Evolutionary conservation across 345 rosid species (phyloP).

Genomic region (Gossypium mustelinum): DNA sequence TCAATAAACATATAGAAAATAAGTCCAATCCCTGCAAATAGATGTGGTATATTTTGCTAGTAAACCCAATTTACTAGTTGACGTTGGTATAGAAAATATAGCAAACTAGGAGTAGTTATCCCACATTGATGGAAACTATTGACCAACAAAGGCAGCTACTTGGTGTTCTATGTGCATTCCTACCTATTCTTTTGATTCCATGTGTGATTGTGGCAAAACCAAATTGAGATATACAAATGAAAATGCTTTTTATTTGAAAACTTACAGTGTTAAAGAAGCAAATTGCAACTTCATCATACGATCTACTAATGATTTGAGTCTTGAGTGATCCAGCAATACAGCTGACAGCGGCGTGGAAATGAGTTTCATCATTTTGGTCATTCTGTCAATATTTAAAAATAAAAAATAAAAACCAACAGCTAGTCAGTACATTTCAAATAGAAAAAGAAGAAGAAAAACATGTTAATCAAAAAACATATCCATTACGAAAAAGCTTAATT

Average conservation of each 20-base stretch:
- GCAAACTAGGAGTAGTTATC: background rate
- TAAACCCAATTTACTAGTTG: too few relatives aligned
- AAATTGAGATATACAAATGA: background rate
- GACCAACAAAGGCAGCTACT: background rate
- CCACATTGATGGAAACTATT: background rate
- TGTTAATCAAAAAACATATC: background rate
- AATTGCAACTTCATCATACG: constrained; percentile 80
- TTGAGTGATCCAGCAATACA: constrained; percentile 72
- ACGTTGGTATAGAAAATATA: too few relatives aligned
- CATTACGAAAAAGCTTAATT: background rate
- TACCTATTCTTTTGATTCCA: background rate
- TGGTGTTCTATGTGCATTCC: background rate
- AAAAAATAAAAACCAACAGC: constrained; percentile 9
- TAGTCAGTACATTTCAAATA: constrained; percentile 5
- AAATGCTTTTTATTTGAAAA: background rate
- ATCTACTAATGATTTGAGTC: constrained; percentile 72
- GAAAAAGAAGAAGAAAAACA: constrained; percentile 7
- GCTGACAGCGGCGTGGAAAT: constrained; percentile 65
- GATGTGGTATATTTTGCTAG: too few relatives aligned
- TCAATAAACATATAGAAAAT: too few relatives aligned
- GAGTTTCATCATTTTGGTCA: constrained; percentile 54
- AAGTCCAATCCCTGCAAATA: too few relatives aligned
- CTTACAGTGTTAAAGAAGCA: constrained; percentile 89
- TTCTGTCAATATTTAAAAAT: constrained; percentile 39
- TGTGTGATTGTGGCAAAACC: background rate